These are phyloP conservation scores for Phytopythium aichiense DNA, from an alignment of 352 stramenopile genomes.

Conservation along the genomic window DNA sequence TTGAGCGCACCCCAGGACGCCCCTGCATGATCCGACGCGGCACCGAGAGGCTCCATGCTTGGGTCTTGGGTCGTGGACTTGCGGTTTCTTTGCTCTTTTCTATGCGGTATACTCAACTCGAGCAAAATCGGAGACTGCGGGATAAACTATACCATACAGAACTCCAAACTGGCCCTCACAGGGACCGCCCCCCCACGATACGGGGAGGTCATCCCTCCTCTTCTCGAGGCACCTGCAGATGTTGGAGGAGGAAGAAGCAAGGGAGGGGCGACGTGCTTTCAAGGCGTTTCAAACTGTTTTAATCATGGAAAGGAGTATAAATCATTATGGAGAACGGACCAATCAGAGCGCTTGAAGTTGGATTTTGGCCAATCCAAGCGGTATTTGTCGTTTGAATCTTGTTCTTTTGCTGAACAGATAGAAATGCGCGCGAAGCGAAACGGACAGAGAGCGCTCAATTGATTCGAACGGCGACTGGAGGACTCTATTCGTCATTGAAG, in stretches of 20 bases:
- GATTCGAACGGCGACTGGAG: neutral
- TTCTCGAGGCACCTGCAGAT: neutral
- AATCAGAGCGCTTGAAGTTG: neutral
- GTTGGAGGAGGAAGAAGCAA: neutral
- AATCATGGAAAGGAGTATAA: neutral
- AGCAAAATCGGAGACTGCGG: constrained; percentile 75
- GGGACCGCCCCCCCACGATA: neutral
- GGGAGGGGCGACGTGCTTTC: constrained; percentile 8
- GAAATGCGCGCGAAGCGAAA: constrained; percentile 3
- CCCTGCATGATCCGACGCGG: constrained; percentile 49
- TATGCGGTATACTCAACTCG: constrained; percentile 77
- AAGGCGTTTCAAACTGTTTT: constrained; percentile 7
- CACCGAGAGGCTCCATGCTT: constrained; percentile 68
- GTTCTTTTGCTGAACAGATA: constrained; percentile 1
- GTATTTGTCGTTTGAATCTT: neutral
- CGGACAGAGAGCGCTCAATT: neutral
- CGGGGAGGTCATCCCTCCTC: constrained; percentile 27
- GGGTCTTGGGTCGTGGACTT: constrained; percentile 6
- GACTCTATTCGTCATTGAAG: neutral
- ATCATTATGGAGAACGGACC: neutral
- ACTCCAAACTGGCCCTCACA: constrained; percentile 13
- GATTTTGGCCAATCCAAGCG: neutral
- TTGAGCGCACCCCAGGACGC: constrained; percentile 69
- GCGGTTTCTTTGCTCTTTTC: constrained; percentile 62
- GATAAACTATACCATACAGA: constrained; percentile 83